These are phyloP conservation scores for Retiboletus fuscus DNA, from an alignment of 1,284 basidiomycete genomes.

Conservation along the genomic window DNA sequence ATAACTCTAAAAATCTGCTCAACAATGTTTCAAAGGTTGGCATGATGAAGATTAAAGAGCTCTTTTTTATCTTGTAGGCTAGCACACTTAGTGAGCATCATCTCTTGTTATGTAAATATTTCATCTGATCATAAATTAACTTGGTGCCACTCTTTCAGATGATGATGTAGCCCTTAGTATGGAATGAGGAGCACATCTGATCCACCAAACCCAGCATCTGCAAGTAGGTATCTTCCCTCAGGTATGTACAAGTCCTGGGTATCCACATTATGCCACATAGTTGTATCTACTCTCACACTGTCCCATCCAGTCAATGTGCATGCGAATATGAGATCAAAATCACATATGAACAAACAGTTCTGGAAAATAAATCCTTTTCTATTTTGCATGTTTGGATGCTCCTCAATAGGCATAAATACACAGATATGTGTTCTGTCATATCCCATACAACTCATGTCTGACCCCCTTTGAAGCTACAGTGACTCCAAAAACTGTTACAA, in stretches of 20 bases:
- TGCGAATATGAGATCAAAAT: slow-evolving; percentile 18
- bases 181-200: not conserved
- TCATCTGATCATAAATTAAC: not conserved
- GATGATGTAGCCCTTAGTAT: not conserved
- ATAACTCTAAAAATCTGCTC: not conserved
- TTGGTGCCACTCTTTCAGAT: slow-evolving; percentile 3
- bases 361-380: slow-evolving; percentile 17
- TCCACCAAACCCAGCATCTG: slow-evolving; percentile 4
- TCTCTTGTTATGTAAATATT: too few species aligned
- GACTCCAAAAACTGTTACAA: too few species aligned
- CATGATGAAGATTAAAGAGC: slow-evolving; percentile 57
- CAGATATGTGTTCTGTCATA: not conserved
- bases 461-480: too few species aligned
- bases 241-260: slow-evolving; percentile 13
- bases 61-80: slow-evolving; percentile 46
- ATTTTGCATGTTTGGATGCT: slow-evolving; percentile 12
- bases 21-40: slow-evolving; percentile 53
- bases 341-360: slow-evolving; percentile 18
- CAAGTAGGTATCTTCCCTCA: not conserved
- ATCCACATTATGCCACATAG: slow-evolving; percentile 4
- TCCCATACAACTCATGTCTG: too few species aligned
- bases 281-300: not conserved
- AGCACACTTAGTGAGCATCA: too few species aligned
- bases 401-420: slow-evolving; percentile 1
- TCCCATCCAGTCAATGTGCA: slow-evolving; percentile 15